Evolutionary conservation across 176 grass and related monocot species (phyloP).

Genomic region (Carex cristatella): DNA sequence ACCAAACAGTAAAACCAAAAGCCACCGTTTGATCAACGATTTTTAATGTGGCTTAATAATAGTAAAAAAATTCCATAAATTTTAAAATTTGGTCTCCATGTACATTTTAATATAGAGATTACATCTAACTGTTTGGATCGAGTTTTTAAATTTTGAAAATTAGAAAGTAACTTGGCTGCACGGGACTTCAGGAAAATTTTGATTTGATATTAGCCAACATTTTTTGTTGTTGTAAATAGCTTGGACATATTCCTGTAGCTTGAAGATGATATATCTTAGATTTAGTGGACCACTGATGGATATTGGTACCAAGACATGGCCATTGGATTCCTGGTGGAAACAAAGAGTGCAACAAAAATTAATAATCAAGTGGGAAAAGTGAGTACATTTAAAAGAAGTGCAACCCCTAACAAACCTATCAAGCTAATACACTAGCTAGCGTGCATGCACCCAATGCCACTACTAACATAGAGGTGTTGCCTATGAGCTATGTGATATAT

Average conservation of each 20-base stretch:
- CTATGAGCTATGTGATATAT: not conserved
- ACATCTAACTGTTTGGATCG: no score
- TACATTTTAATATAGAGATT: no score
- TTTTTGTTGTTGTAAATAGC: not conserved
- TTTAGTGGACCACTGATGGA: slow-evolving; percentile 13
- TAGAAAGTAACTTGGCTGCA: no score
- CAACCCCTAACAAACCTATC: slow-evolving; percentile 25
- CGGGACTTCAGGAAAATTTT: no score
- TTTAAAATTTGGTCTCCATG: no score
- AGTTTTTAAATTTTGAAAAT: no score
- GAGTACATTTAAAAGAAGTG: slow-evolving; percentile 16
- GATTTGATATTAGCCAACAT: no score
- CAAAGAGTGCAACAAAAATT: slow-evolving; percentile 1
- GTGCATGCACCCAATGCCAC: slow-evolving; percentile 4
- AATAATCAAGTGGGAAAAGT: not conserved
- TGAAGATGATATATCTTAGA: slow-evolving; percentile 5
- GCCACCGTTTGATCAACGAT: no score
- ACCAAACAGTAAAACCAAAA: no score
- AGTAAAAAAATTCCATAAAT: no score
- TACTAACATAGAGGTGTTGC: not conserved
- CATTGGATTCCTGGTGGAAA: slow-evolving; percentile 24
- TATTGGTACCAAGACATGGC: slow-evolving; percentile 3
- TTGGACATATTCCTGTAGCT: not conserved
- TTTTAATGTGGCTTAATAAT: no score
- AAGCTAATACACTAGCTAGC: slow-evolving; percentile 11